Conservation (phyloP, 805 yeast genomes). For the Wickerhamiella slavikovae region DNA sequence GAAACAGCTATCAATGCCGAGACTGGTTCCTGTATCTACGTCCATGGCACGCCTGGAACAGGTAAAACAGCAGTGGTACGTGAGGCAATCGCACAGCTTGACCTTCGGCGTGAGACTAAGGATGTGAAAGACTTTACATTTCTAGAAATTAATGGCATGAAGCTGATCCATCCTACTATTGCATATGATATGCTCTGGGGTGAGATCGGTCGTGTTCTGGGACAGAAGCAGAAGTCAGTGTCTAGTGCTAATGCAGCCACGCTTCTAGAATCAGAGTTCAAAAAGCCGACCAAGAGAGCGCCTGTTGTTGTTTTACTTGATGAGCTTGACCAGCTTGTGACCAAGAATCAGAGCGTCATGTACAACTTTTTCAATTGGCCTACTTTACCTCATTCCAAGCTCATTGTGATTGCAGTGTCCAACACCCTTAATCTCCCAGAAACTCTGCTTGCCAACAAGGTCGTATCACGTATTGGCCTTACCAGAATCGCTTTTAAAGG, state of each 20-base stretch:
- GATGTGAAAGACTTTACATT: constrained; percentile 37
- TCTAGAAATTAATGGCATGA: constrained; percentile 80
- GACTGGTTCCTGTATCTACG: constrained; percentile 67
- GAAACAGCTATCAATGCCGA: constrained; percentile 50
- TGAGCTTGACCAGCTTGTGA: constrained; percentile 82
- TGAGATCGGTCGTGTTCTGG: constrained; percentile 35
- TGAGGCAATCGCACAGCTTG: constrained; percentile 58
- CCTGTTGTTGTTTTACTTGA: constrained; percentile 68
- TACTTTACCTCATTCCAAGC: constrained; percentile 51
- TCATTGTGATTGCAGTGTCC: constrained; percentile 83
- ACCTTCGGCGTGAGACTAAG: constrained; percentile 20
- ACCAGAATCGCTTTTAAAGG: constrained; percentile 77
- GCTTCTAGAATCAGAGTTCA: constrained; percentile 51
- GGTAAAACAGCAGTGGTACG: constrained; percentile 90
- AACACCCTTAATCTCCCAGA: constrained; percentile 97
- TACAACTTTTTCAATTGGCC: constrained; percentile 98
- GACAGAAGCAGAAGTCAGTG: constrained; percentile 16
- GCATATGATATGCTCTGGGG: constrained; percentile 76
- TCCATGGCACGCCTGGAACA: constrained; percentile 96
- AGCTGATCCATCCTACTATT: constrained; percentile 53
- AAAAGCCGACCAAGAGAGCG: constrained; percentile 13
- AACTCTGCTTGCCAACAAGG: constrained; percentile 64
- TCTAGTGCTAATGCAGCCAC: constrained; percentile 45
- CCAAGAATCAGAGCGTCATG: constrained; percentile 65
- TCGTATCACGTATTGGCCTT: constrained; percentile 77